Base-by-base conservation (phyloP, 441 rosid species). In the Adansonia madagascariensis region DNA sequence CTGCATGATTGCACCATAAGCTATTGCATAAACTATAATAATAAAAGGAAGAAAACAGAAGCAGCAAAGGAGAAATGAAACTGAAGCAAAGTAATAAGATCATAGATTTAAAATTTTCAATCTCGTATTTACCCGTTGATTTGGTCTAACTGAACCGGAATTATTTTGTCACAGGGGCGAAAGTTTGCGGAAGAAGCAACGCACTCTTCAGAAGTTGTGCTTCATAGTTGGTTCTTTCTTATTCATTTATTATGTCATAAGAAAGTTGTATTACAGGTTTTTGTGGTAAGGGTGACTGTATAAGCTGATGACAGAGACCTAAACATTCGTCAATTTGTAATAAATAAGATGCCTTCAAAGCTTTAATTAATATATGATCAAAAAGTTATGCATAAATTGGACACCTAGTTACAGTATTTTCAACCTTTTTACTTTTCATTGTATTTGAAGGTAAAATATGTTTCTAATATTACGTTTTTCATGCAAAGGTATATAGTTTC, bases 221-320 rank as follows among this genome's bases (percentile, higher is more conserved):
- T 60, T 67, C 62, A 70, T 62, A 14, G 20, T 89, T 39, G 73
- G 79, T 57, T 70, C 76, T 77, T 75, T 86, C 47, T 61, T 84
- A 71, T 47, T 83, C 17, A 18, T 80, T 1, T 88, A 84, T 76
- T 89, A 75, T 76, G 53, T 82, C 75, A 69, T 85, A n/a, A 81
- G 50, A 84, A 85, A 77, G 81, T 46, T 68, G 39, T 46, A 4
- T 41, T 68, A 68, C 72, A 22, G 17, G 55, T 47, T 67, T 46
- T 11, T n/a, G 10, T 46, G 72, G 55, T 20, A 67, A 67, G 20
- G 39, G n/a, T 46, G 56, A 68, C 2, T 20, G 72, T 63, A 35
- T 15, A 15, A 63, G 47, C 8, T 6, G 68, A 15, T 63, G 68
- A 35, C 47, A 18, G 31, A 63, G 47, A 63, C 22, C 12, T 31